These are phyloP conservation scores for Rhizoclosmatium sp. DNA, from an alignment of 192 early-diverging fungal species.

Conservation along the genomic window DNA sequence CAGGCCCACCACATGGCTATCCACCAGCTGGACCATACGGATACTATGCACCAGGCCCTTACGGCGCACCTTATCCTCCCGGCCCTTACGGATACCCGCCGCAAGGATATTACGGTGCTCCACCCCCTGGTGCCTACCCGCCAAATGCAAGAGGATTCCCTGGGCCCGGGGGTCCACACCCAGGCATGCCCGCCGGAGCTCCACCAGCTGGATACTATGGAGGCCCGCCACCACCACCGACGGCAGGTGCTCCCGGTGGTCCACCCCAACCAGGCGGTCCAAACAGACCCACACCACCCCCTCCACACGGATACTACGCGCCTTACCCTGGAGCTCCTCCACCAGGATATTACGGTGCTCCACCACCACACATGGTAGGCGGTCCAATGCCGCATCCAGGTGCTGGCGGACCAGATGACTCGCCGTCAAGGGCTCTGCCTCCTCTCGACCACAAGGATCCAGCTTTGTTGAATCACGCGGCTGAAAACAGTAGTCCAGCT, in stretches of 20 bases:
- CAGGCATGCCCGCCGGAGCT: conserved; percentile 1
- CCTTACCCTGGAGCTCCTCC: background rate
- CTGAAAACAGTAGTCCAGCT: too few relatives aligned
- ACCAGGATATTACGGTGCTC: conserved; percentile 1
- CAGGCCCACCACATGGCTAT: background rate
- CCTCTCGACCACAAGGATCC: too few relatives aligned
- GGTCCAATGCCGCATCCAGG: too few relatives aligned
- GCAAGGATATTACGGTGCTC: conserved; percentile 24
- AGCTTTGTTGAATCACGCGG: too few relatives aligned
- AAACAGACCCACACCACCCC: background rate
- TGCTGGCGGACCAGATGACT: too few relatives aligned
- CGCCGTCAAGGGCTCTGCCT: too few relatives aligned
- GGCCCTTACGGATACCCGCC: conserved; percentile 36
- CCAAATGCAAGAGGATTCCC: background rate
- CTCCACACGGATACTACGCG: background rate
- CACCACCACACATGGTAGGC: background rate
- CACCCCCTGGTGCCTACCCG: background rate
- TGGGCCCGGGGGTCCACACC: conserved; percentile 7
- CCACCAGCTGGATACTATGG: background rate
- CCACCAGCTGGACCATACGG: conserved; percentile 3
- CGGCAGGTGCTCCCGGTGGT: conserved; percentile 26
- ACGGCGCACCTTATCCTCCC: background rate
- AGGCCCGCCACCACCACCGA: background rate
- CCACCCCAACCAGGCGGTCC: background rate
- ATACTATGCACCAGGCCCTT: conserved; percentile 8